phyloP scores from a whole-genome alignment of 257 asterid species.

The Nicotiana undulata region DNA sequence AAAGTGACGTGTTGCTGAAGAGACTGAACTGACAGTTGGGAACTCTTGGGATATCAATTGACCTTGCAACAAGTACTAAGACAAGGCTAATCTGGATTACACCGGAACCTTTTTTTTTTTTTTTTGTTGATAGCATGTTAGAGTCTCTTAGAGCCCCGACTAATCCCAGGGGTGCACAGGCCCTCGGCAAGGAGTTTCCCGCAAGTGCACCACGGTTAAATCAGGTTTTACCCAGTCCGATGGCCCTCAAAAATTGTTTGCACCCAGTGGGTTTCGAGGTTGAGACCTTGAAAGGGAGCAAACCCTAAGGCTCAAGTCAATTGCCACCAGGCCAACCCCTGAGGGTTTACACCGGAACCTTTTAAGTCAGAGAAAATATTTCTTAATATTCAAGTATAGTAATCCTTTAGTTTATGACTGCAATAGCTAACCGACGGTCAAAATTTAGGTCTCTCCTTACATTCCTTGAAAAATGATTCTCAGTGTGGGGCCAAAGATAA shows the following conservation, averaged over 20 bases:
- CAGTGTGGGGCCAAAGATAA: neutral
- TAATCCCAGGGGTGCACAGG: too few species aligned
- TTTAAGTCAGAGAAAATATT: neutral
- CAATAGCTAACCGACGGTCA: neutral
- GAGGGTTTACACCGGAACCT: neutral
- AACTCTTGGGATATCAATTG: neutral
- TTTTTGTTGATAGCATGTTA: too few species aligned
- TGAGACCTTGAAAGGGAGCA: too few species aligned
- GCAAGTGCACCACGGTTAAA: too few species aligned
- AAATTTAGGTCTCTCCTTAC: neutral
- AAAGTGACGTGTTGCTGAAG: neutral
- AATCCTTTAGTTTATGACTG: neutral
- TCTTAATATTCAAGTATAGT: neutral
- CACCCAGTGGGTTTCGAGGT: too few species aligned
- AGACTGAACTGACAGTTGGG: neutral
- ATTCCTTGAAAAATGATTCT: neutral
- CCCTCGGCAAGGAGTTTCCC: too few species aligned
- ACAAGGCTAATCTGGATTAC: neutral
- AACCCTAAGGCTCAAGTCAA: too few species aligned
- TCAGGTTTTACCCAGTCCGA: too few species aligned
- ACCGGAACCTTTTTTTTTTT: neutral
- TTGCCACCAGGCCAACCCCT: too few species aligned
- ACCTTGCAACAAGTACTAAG: neutral
- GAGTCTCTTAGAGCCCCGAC: too few species aligned
- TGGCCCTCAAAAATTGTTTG: too few species aligned